phyloP scores from a whole-genome alignment of 2,329 filamentous ascomycete species.

The Aspergillus novofumigatus region DNA sequence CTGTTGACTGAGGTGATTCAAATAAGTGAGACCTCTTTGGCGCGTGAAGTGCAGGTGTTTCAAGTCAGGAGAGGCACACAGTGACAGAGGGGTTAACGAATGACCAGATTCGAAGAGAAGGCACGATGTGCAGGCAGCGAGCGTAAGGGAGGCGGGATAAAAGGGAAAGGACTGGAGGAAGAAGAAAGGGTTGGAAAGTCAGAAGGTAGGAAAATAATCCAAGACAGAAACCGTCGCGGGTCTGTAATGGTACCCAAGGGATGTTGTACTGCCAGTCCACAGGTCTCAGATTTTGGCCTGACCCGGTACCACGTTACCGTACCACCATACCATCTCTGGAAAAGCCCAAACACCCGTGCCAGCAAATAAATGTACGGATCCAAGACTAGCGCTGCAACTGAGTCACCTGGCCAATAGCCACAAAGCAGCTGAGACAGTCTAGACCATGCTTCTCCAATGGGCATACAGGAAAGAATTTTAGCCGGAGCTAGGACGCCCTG shows the following conservation, averaged over 20 bases:
- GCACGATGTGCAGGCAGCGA: constrained; percentile 8
- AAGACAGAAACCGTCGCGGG: neutral
- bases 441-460: neutral
- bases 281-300: neutral
- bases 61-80: neutral
- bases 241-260: neutral
- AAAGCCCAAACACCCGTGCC: neutral
- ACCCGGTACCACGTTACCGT: neutral
- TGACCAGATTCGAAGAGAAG: constrained; percentile 9
- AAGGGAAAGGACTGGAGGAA: neutral
- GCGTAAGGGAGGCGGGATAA: constrained; percentile 5
- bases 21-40: neutral
- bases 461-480: neutral
- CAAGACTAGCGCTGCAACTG: neutral
- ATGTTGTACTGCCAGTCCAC: neutral
- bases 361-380: neutral
- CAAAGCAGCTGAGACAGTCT: neutral
- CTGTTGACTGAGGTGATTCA: neutral
- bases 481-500: neutral
- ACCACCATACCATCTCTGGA: neutral
- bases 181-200: neutral
- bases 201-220: neutral
- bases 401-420: neutral
- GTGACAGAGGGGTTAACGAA: constrained; percentile 15
- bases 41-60: neutral